Evolutionary conservation across 2,329 filamentous ascomycete species (phyloP), one percentile per base, ranked within the genome.

Genomic region (Zymoseptoria ardabiliae): DNA sequence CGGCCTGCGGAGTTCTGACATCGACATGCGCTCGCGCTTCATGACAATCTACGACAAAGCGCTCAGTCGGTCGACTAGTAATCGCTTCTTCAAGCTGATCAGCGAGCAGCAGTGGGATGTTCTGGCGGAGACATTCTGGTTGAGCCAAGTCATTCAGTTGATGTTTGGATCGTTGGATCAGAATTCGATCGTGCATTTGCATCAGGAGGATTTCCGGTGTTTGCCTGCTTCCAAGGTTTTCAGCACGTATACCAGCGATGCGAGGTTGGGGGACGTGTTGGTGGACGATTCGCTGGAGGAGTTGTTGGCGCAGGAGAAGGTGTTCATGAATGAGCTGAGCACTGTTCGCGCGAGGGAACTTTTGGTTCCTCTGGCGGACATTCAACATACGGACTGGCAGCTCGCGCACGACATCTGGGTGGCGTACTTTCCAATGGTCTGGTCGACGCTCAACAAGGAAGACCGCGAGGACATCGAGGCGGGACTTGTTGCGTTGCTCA

Each of bases 101-200:
- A 87, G 86, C 0, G 88, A 89, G 22, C 95, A 99, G 72, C 97
- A 97, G 68, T 99, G 94, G 94, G 93, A 97, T 72, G 95, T 90
- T 0, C 80, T 99, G 53, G 86, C 86, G 1, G 94, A 99, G 68
- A 96, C 90, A 1, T 99, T 96, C 77, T 99, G 95, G 95, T 79
- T 99, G 54, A 88, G 91, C 49, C 94, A 99, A 75, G 93, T 95
- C 35, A 91, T 91, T 19, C 94, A 99, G 69, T 81, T 99, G 49
- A 84, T 99, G 58, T 85, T 99, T 64, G 92, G 94, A 17, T 92
- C 90, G 6, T 83, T 97, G 50, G 94, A 99, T 72, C 87, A 90
- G 80, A 90, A 89, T 65, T 82, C 83, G n/a, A 81, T 83, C 13
- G 84, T 91, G 28, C 88, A 91, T 66, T 80, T 99, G 55, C 87